These are phyloP conservation scores for Penicillium carneum DNA, from an alignment of 2,329 filamentous ascomycete genomes.

Conservation along the genomic window DNA sequence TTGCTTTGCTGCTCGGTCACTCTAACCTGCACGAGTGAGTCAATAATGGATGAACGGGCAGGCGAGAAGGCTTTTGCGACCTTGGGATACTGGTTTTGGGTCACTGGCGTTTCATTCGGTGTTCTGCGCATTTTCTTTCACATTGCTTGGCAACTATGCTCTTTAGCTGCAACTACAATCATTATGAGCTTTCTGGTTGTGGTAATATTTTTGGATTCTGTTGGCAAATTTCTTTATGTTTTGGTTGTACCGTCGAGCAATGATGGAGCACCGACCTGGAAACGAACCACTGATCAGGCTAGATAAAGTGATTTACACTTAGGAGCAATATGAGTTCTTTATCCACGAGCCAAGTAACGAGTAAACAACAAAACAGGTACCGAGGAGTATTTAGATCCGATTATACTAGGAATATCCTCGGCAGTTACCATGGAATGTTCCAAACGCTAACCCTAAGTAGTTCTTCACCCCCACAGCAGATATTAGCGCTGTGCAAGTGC, in stretches of 20 bases:
- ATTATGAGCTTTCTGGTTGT: conserved; percentile 8
- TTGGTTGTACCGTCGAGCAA: background rate
- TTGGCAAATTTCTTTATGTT: background rate
- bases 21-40: conserved; percentile 4
- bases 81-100: conserved; percentile 26
- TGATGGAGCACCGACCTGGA: conserved; percentile 1
- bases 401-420: background rate
- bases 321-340: background rate
- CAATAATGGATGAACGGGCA: conserved; percentile 11
- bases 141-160: conserved; percentile 28
- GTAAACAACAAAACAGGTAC: background rate
- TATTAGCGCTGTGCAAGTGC: background rate
- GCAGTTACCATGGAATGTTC: background rate
- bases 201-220: conserved; percentile 9
- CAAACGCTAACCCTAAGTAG: background rate
- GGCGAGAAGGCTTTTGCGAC: conserved; percentile 20
- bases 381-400: background rate
- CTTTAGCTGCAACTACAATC: conserved; percentile 27
- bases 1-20: conserved; percentile 23
- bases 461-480: background rate
- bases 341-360: background rate
- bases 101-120: conserved; percentile 35
- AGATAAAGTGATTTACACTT: conserved; percentile 12
- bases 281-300: conserved; percentile 5
- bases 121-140: conserved; percentile 31